Evolutionary conservation across 2,329 filamentous ascomycete genomes (phyloP).

Genomic region (Boeremia lycopersici): DNA sequence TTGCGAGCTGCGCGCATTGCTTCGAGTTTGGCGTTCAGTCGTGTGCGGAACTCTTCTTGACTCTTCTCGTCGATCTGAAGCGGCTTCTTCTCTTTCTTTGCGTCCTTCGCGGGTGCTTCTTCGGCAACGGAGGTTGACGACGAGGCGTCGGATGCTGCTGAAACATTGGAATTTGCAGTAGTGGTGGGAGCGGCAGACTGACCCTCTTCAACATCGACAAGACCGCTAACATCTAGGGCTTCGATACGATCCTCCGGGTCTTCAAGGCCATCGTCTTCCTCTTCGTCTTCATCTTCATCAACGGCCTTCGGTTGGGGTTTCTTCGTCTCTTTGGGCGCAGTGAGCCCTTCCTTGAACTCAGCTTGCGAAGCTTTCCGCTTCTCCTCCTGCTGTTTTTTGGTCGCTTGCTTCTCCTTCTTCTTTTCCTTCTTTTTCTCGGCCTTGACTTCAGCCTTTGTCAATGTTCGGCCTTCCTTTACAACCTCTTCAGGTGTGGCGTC

Average conservation of each 20-base stretch:
- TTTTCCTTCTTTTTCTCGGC: constrained; percentile 54
- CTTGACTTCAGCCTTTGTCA: constrained; percentile 49
- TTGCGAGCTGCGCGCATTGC: constrained; percentile 84
- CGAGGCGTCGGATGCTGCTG: constrained; percentile 51
- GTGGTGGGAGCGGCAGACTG: constrained; percentile 43
- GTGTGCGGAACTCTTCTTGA: constrained; percentile 76
- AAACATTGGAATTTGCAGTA: constrained; percentile 44
- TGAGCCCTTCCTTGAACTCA: constrained; percentile 36
- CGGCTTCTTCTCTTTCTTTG: constrained; percentile 41
- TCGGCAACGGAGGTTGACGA: constrained; percentile 55
- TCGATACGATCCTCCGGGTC: constrained; percentile 41
- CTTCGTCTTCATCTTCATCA: constrained; percentile 32
- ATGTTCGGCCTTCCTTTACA: constrained; percentile 45
- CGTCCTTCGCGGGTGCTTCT: constrained; percentile 27
- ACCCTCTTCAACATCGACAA: constrained; percentile 41
- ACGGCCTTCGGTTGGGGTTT: constrained; percentile 32
- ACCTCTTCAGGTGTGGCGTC: constrained; percentile 25
- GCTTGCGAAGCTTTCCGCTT: constrained; percentile 37
- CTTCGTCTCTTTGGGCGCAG: constrained; percentile 29
- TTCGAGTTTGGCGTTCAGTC: constrained; percentile 82
- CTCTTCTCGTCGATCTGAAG: constrained; percentile 50
- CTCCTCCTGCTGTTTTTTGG: constrained; percentile 47
- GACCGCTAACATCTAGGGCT: constrained; percentile 44
- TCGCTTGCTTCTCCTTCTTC: constrained; percentile 54
- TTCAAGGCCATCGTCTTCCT: constrained; percentile 29